Percentiles rank a stretch among this genome's conserved stretches.
phyloP scores from a whole-genome alignment of 371 early-diverging fungal species.

The Rhizopus delemar region DNA sequence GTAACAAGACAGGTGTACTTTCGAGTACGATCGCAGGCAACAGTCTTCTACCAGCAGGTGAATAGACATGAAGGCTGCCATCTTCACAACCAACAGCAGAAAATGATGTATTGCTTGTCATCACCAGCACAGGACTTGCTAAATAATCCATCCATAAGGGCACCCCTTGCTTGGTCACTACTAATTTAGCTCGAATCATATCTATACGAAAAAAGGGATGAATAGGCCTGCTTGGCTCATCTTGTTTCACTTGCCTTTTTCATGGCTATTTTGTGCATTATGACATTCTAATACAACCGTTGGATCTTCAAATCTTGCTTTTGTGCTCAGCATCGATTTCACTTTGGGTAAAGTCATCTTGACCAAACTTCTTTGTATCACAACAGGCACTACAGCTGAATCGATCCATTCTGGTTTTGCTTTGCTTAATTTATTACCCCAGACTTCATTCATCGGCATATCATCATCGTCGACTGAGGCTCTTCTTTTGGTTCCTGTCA shows the following conservation, averaged over 20 bases:
- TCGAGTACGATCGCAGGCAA: slow-evolving; percentile 71
- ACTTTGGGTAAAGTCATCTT: slow-evolving; percentile 59
- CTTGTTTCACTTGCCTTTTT: too few species aligned
- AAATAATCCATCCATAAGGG: slow-evolving; percentile 67
- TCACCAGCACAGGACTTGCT: slow-evolving; percentile 55
- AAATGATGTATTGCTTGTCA: slow-evolving; percentile 63
- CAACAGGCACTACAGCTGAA: slow-evolving; percentile 44
- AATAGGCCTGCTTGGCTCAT: background rate
- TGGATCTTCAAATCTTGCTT: slow-evolving; percentile 26
- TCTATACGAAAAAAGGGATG: slow-evolving; percentile 5
- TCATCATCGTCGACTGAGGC: slow-evolving; percentile 16
- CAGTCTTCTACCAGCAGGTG: slow-evolving; percentile 67
- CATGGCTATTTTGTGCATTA: slow-evolving; percentile 31
- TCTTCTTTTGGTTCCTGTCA: slow-evolving; percentile 57
- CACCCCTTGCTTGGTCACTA: slow-evolving; percentile 45
- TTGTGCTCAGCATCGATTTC: slow-evolving; percentile 42
- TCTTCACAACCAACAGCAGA: slow-evolving; percentile 70
- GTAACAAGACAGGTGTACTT: slow-evolving; percentile 62
- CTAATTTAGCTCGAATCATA: slow-evolving; percentile 46
- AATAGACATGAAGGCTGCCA: slow-evolving; percentile 67
- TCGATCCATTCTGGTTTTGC: slow-evolving; percentile 40
- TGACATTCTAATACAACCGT: slow-evolving; percentile 55
- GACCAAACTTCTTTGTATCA: slow-evolving; percentile 51
- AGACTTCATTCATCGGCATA: slow-evolving; percentile 14
- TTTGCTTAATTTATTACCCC: slow-evolving; percentile 16